Evolutionary conservation across 305 asterid genomes (phyloP).

Genomic region (Fraxinus sp.): DNA sequence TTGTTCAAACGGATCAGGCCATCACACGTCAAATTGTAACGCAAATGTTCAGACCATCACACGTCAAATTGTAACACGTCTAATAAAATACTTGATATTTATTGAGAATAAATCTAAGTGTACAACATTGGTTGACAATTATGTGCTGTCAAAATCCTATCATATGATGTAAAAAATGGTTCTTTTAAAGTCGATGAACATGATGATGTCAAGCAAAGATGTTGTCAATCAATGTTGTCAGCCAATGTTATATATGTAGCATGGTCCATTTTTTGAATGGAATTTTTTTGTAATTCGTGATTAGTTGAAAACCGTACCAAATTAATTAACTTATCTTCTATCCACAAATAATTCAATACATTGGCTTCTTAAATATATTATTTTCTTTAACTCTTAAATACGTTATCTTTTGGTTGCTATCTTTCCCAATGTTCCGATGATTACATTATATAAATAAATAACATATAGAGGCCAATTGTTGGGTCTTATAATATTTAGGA

Average conservation of each 20-base stretch:
- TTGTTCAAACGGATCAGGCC: background rate
- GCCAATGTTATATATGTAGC: no score
- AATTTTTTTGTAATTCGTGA: background rate
- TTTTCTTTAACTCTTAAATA: background rate
- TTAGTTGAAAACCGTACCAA: background rate
- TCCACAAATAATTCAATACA: background rate
- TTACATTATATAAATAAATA: background rate
- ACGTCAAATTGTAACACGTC: background rate
- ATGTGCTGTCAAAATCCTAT: no score
- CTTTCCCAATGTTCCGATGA: background rate
- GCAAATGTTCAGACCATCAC: background rate
- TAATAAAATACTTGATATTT: background rate
- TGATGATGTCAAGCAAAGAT: no score
- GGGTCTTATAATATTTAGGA: background rate
- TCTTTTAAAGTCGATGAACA: no score
- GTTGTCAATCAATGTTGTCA: no score
- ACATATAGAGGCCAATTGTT: background rate
- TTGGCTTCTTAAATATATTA: background rate
- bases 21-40: background rate
- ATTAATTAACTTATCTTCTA: background rate
- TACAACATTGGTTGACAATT: no score
- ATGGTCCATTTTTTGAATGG: background rate
- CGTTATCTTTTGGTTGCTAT: background rate
- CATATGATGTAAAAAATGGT: no score
- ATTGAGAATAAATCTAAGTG: no score